Conservation (phyloP, 2,329 filamentous ascomycete species). For the Exophiala sp. region DNA sequence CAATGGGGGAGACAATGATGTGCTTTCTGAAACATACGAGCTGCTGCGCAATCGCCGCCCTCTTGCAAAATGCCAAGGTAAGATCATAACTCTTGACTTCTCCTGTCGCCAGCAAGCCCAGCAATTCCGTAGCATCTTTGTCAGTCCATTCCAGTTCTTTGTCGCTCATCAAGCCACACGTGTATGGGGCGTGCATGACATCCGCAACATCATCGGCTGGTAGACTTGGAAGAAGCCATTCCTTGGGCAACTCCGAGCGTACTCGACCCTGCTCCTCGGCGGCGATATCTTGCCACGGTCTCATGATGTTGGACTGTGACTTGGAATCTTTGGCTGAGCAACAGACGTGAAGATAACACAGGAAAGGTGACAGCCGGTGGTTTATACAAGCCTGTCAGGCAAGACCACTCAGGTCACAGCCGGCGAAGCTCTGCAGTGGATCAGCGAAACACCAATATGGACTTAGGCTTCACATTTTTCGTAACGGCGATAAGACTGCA, state of each 20-base stretch:
- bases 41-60: conserved; percentile 39
- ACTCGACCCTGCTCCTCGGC: neutral
- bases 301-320: too few species aligned
- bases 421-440: too few species aligned
- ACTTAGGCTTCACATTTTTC: too few species aligned
- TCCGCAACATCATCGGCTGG: neutral
- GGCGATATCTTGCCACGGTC: neutral
- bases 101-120: conserved; percentile 1
- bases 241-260: neutral
- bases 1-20: neutral
- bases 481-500: too few species aligned
- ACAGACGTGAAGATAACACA: too few species aligned
- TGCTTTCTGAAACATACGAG: conserved; percentile 44
- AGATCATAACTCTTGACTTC: conserved; percentile 39
- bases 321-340: too few species aligned
- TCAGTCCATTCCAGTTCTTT: conserved; percentile 3
- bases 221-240: neutral
- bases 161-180: neutral
- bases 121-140: neutral
- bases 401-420: too few species aligned
- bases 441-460: too few species aligned
- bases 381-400: too few species aligned
- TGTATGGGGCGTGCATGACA: neutral
- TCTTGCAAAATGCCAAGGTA: conserved; percentile 50
- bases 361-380: too few species aligned